Percentiles rank a stretch among this genome's conserved stretches.
Conservation (phyloP, 2,329 filamentous ascomycete genomes). For the Bipolaris oryzae region DNA sequence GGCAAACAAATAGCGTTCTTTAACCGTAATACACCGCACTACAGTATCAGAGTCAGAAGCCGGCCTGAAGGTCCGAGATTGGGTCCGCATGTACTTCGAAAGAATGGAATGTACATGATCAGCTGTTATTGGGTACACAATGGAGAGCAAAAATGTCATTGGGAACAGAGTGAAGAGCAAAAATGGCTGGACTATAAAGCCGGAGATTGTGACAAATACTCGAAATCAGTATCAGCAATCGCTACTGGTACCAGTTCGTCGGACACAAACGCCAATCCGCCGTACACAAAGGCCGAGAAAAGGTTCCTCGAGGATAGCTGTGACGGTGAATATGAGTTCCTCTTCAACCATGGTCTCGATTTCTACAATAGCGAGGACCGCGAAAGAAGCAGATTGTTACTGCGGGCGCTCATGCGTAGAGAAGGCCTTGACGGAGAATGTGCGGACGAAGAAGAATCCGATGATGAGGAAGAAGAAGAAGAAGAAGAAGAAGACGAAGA, state of each 20-base stretch:
- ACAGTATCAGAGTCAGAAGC: constrained; percentile 10
- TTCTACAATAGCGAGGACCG: constrained; percentile 50
- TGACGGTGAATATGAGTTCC: constrained; percentile 44
- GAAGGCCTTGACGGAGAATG: background rate
- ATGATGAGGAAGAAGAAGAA: too few species aligned
- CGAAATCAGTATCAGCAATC: constrained; percentile 42
- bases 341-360: constrained; percentile 36
- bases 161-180: background rate
- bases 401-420: constrained; percentile 26
- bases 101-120: background rate
- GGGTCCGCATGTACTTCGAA: background rate
- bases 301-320: background rate
- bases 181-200: background rate
- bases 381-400: constrained; percentile 41
- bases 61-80: constrained; percentile 3
- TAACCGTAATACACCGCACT: constrained; percentile 7
- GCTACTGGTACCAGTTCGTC: background rate
- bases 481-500: too few species aligned
- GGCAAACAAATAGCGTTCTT: constrained; percentile 18
- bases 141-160: background rate
- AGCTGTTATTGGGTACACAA: background rate
- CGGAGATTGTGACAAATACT: constrained; percentile 10
- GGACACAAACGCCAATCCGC: background rate
- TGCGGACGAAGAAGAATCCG: too few species aligned
- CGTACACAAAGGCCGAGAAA: background rate